phyloP scores from a whole-genome alignment of 768 basidiomycete species.

The Cystoderma amianthinum region DNA sequence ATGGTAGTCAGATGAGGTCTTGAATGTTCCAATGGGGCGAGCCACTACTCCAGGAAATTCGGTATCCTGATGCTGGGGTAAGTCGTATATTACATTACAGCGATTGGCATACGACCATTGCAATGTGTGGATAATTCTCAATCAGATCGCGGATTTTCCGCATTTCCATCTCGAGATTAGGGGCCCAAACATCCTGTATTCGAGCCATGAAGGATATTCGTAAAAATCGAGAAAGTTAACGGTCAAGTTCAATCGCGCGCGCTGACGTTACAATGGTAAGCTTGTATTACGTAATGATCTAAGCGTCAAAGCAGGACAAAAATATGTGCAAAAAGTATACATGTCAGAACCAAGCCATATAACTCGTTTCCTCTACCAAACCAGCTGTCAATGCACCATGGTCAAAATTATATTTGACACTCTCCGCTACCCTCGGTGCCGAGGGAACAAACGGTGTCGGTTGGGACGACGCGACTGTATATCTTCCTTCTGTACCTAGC shows the following conservation, averaged over 20 bases:
- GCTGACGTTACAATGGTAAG: no score
- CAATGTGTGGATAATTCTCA: constrained; percentile 88
- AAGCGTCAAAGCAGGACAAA: neutral
- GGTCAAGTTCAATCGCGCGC: no score
- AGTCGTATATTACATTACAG: constrained; percentile 16
- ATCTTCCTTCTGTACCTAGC: constrained; percentile 32
- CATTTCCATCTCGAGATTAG: constrained; percentile 92
- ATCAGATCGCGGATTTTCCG: constrained; percentile 79
- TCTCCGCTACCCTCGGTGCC: constrained; percentile 43
- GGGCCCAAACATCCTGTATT: constrained; percentile 94
- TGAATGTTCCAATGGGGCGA: constrained; percentile 92
- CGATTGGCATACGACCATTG: constrained; percentile 62
- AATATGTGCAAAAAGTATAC: neutral
- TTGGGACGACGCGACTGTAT: constrained; percentile 24
- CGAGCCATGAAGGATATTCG: constrained; percentile 52
- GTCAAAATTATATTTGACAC: constrained; percentile 54
- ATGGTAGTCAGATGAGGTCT: constrained; percentile 96
- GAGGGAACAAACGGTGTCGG: constrained; percentile 38
- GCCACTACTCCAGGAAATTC: constrained; percentile 99
- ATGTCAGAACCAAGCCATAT: constrained; percentile 63
- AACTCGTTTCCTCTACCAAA: constrained; percentile 53
- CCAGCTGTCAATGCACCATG: constrained; percentile 50
- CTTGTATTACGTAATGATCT: neutral
- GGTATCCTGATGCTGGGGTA: constrained; percentile 65
- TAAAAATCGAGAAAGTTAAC: no score